Percentiles rank a stretch among this genome's conserved stretches.
Evolutionary conservation across 1,284 basidiomycete genomes (phyloP).

Genomic region (Boletus smithii): DNA sequence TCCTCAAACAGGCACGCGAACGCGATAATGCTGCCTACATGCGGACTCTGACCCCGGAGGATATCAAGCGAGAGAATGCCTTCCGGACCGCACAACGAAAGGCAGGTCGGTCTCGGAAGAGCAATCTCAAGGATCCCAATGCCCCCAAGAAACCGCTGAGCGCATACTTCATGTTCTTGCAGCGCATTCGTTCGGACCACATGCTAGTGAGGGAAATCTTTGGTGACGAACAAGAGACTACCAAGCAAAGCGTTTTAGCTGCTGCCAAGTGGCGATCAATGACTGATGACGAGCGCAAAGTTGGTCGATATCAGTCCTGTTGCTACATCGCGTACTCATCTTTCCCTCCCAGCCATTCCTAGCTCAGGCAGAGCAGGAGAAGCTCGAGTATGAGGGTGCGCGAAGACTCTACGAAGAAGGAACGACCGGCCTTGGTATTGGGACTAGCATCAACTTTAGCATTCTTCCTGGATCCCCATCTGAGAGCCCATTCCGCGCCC

Average conservation of each 20-base stretch:
- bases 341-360: conserved; percentile 69
- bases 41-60: conserved; percentile 87
- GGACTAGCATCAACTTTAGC: conserved; percentile 74
- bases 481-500: conserved; percentile 42
- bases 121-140: conserved; percentile 95
- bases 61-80: conserved; percentile 91
- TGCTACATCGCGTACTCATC: conserved; percentile 3
- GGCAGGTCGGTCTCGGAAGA: conserved; percentile 89
- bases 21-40: conserved; percentile 84
- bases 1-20: conserved; percentile 81
- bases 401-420: conserved; percentile 82
- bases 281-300: conserved; percentile 89
- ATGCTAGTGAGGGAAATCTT: conserved; percentile 77
- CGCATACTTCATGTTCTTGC: conserved; percentile 94
- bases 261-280: conserved; percentile 90
- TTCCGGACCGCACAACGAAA: conserved; percentile 91
- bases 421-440: conserved; percentile 61
- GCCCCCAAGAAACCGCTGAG: conserved; percentile 94
- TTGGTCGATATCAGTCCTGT: conserved; percentile 36
- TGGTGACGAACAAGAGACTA: conserved; percentile 91
- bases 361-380: conserved; percentile 87
- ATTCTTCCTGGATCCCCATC: conserved; percentile 62
- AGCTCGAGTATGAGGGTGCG: conserved; percentile 84
- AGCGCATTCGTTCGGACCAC: conserved; percentile 77
- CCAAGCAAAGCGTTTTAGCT: conserved; percentile 91